These are phyloP conservation scores for Corylus americana DNA, from an alignment of 306 rosid genomes.

Conservation along the genomic window DNA sequence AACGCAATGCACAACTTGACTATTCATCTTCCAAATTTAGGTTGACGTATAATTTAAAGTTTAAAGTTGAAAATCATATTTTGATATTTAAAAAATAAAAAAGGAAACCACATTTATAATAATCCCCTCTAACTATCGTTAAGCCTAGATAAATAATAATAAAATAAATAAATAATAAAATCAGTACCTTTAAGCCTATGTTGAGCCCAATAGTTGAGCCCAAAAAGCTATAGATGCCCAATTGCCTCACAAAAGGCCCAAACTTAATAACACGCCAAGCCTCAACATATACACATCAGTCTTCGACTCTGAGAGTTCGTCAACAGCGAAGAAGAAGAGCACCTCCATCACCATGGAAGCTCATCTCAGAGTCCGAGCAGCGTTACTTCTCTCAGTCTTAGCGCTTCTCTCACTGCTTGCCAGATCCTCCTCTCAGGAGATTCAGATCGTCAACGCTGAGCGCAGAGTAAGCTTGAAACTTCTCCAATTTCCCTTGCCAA, in stretches of 20 bases:
- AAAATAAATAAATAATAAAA: too few relatives aligned
- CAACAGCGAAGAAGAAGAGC: conserved; percentile 29
- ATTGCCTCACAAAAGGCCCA: not conserved
- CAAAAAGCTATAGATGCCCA: not conserved
- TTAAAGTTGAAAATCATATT: too few relatives aligned
- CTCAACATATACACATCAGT: conserved; percentile 8
- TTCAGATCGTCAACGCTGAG: conserved; percentile 90
- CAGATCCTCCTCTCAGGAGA: conserved; percentile 44
- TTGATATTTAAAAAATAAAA: too few relatives aligned
- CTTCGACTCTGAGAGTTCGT: conserved; percentile 25
- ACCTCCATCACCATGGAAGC: conserved; percentile 69
- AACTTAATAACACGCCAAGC: not conserved
- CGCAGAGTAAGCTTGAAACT: conserved; percentile 65
- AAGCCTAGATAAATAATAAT: too few relatives aligned
- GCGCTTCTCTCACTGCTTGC: conserved; percentile 35
- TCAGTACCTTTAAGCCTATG: too few relatives aligned
- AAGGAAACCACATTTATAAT: too few relatives aligned
- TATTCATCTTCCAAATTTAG: too few relatives aligned
- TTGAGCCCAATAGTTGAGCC: too few relatives aligned
- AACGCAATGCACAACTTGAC: too few relatives aligned
- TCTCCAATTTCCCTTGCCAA: not conserved
- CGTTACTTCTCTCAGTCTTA: conserved; percentile 37
- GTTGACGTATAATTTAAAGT: too few relatives aligned
- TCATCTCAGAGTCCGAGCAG: conserved; percentile 41
- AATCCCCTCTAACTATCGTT: too few relatives aligned